phyloP scores from a whole-genome alignment of 2,329 filamentous ascomycete species.

The Pseudogymnoascus sp. region DNA sequence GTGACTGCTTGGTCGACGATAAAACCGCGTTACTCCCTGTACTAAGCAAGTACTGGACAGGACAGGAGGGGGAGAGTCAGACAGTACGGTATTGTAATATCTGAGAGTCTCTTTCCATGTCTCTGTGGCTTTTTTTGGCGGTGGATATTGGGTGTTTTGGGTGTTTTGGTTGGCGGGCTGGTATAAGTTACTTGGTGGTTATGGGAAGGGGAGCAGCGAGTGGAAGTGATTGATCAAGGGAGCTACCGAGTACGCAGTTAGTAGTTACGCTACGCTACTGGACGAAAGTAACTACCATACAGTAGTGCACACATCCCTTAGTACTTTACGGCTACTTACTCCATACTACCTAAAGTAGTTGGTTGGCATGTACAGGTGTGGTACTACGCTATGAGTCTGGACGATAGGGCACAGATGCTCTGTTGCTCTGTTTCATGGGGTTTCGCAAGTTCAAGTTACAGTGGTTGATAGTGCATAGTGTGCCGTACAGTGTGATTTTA shows the following conservation, averaged over 20 bases:
- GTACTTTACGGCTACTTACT: constrained; percentile 4
- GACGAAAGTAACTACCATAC: not conserved
- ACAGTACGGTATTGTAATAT: not conserved
- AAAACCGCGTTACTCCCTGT: not conserved
- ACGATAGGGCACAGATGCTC: constrained; percentile 5
- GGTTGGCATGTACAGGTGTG: not conserved
- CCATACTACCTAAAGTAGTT: not conserved
- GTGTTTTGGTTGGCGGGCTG: not conserved
- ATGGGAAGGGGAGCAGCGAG: not conserved
- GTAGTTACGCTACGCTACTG: not conserved
- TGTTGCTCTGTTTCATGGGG: not conserved
- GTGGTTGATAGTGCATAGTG: not conserved
- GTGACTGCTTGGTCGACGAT: not conserved
- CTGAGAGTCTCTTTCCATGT: not conserved
- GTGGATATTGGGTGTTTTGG: not conserved
- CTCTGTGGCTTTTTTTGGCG: constrained; percentile 6
- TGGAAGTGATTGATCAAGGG: constrained; percentile 8
- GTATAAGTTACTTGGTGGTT: constrained; percentile 1
- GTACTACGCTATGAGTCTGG: not conserved
- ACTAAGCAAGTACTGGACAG: not conserved
- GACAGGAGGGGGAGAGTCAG: not conserved
- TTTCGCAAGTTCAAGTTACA: not conserved
- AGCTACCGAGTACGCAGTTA: not conserved
- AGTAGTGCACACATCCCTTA: not conserved
- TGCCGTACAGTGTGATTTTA: not conserved